Evolutionary conservation across 2,329 filamentous ascomycete species (phyloP), one percentile per base, ranked within the genome.

Genomic region (Cladosporium sp.): DNA sequence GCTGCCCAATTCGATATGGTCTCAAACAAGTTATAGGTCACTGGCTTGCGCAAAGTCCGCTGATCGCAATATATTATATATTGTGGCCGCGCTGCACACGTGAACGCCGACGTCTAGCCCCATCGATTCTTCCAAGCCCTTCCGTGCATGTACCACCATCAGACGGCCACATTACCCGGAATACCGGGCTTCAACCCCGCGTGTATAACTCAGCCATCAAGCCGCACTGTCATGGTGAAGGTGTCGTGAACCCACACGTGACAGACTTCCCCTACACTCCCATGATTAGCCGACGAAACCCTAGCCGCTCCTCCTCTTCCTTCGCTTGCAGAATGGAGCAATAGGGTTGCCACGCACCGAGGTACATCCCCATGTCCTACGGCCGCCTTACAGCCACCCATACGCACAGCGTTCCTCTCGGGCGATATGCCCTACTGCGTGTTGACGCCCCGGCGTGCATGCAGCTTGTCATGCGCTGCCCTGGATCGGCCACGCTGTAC

Each of bases 21-120:
- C 28, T 22, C 20, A 22, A 39, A 39, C 15, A 39, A 39, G 3
- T 2, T 39, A 32, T 32, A 32, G 28, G 36, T 39, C 36, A 6
- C 36, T 39, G 45, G 28, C 45, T 48, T 34, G 45, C 45, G 28
- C 45, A 50, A n/a, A 50, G 34, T 25, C 40, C 22, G 40, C 22
- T 47, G 52, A 55, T 55, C 52, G 20, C 32, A 45, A 55, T 55
- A 24, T 55, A 35, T 36, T 20, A n/a, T 20, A 55, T 32, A 55
- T 55, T 55, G 52, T 55, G 52, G 52, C 52, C 25, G 52, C 32
- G 20, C 36, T 24, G 28, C 13, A 22, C 28, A 47, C 32, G 42
- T 45, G 42, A 45, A 35, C 25, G 19, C 28, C 52, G 17, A 45
- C 39, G 40, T 37, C 48, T 36, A 54, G 51, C 37, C 52, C 52